Percentiles rank a stretch among this genome's conserved stretches.
Conservation (phyloP, 805 yeast species). For the Candida endomychidarum region DNA sequence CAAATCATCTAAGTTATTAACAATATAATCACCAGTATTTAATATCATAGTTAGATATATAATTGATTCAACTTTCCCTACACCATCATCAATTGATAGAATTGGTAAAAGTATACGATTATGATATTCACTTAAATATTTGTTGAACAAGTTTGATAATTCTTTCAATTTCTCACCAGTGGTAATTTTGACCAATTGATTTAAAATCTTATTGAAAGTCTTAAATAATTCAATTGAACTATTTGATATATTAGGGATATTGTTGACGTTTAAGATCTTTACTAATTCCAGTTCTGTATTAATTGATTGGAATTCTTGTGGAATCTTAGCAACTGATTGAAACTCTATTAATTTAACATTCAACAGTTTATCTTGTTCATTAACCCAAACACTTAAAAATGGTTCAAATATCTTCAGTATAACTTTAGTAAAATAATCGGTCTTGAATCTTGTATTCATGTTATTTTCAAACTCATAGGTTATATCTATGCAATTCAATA, state of each 20-base stretch:
- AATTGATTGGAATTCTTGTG: slow-evolving; percentile 31
- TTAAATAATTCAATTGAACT: slow-evolving; percentile 88
- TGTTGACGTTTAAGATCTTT: slow-evolving; percentile 44
- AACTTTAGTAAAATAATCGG: slow-evolving; percentile 45
- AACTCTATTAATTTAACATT: slow-evolving; percentile 64
- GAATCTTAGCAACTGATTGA: slow-evolving; percentile 55
- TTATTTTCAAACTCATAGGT: slow-evolving; percentile 83
- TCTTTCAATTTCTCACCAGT: slow-evolving; percentile 47
- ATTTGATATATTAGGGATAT: slow-evolving; percentile 67
- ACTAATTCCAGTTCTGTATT: slow-evolving; percentile 25
- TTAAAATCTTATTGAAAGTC: slow-evolving; percentile 66
- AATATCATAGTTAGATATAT: slow-evolving; percentile 68
- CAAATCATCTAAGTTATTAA: slow-evolving; percentile 73
- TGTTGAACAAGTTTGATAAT: slow-evolving; percentile 59
- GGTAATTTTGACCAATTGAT: slow-evolving; percentile 53
- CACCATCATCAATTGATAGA: slow-evolving; percentile 25
- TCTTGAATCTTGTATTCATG: slow-evolving; percentile 61
- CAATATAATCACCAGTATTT: slow-evolving; percentile 88
- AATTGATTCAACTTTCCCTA: slow-evolving; percentile 59
- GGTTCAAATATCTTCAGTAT: slow-evolving; percentile 77
- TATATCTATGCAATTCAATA: slow-evolving; percentile 68
- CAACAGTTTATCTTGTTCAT: slow-evolving; percentile 71
- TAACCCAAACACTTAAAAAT: slow-evolving; percentile 79
- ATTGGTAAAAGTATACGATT: slow-evolving; percentile 33
- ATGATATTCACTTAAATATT: slow-evolving; percentile 55